Percentiles rank a stretch among this genome's conserved stretches.
Evolutionary conservation across 192 early-diverging fungal species (phyloP).

Genomic region (Mortierella antarctica): DNA sequence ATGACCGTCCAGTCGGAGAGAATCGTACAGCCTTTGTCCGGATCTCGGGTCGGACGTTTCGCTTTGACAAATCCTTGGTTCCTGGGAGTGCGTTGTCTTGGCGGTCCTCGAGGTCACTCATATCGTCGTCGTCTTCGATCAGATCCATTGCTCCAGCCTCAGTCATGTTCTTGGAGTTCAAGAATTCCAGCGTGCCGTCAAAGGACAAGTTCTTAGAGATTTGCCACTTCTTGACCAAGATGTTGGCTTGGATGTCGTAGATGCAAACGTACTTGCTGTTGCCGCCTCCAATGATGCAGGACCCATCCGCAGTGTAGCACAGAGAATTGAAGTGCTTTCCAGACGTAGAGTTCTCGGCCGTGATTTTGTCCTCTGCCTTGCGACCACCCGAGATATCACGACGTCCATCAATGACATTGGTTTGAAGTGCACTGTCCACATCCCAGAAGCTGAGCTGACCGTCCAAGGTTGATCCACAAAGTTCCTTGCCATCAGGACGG

Average conservation of each 20-base stretch:
- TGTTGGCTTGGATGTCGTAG: constrained; percentile 81
- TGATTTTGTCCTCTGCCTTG: constrained; percentile 77
- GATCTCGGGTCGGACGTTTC: constrained; percentile 82
- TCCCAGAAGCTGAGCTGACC: constrained; percentile 97
- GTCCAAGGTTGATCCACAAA: constrained; percentile 89
- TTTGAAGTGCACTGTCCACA: constrained; percentile 75
- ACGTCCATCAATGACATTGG: constrained; percentile 87
- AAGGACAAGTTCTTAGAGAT: constrained; percentile 93
- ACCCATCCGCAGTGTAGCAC: constrained; percentile 95
- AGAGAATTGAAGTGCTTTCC: constrained; percentile 93
- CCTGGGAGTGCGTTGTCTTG: constrained; percentile 88
- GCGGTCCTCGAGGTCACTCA: constrained; percentile 88
- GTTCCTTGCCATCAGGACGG: constrained; percentile 90
- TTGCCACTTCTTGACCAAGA: constrained; percentile 90
- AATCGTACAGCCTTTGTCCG: constrained; percentile 90
- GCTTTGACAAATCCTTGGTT: constrained; percentile 84
- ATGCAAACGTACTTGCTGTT: constrained; percentile 96
- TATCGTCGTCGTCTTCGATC: constrained; percentile 86
- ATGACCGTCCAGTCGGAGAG: constrained; percentile 93
- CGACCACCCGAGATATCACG: constrained; percentile 94
- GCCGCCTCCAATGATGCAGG: constrained; percentile 92
- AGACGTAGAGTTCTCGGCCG: constrained; percentile 84
- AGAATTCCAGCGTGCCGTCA: constrained; percentile 91
- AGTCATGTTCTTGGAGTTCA: constrained; percentile 93
- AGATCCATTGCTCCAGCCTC: constrained; percentile 90